phyloP scores from a whole-genome alignment of 768 basidiomycete species.

The Russula foetens region DNA sequence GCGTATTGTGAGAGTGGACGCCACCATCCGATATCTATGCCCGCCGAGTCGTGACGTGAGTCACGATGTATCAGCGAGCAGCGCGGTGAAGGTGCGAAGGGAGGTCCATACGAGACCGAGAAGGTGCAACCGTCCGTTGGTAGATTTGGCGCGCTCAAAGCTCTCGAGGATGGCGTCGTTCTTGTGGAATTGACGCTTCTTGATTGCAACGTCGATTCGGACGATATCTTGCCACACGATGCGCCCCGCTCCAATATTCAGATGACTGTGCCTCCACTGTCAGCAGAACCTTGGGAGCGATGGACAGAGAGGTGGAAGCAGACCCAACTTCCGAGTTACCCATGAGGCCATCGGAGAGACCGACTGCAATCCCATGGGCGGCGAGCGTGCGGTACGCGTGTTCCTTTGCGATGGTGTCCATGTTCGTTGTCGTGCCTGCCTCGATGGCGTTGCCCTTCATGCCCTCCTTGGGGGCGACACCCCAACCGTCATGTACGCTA shows the following conservation, averaged over 20 bases:
- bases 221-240: conserved; percentile 99
- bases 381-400: conserved; percentile 64
- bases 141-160: conserved; percentile 71
- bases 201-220: conserved; percentile 85
- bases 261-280: conserved; percentile 46
- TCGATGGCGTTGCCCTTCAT: conserved; percentile 85
- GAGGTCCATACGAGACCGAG: conserved; percentile 63
- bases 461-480: conserved; percentile 57
- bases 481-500: conserved; percentile 97
- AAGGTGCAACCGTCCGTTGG: conserved; percentile 80
- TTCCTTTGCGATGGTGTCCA: conserved; percentile 79
- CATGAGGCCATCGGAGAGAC: conserved; percentile 91
- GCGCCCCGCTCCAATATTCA: conserved; percentile 92
- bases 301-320: conserved; percentile 25
- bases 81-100: neutral
- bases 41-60: neutral
- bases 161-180: conserved; percentile 62
- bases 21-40: conserved; percentile 84
- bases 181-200: conserved; percentile 82
- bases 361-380: conserved; percentile 89
- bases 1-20: conserved; percentile 92
- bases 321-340: conserved; percentile 97
- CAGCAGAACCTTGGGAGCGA: conserved; percentile 1
- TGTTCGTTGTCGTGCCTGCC: conserved; percentile 75
- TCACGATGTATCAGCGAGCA: neutral